A percentile compares a stretch with the other conserved stretches of the same genome.
phyloP scores from a whole-genome alignment of 2,329 filamentous ascomycete genomes.

The Drechslerella stenobrocha region DNA sequence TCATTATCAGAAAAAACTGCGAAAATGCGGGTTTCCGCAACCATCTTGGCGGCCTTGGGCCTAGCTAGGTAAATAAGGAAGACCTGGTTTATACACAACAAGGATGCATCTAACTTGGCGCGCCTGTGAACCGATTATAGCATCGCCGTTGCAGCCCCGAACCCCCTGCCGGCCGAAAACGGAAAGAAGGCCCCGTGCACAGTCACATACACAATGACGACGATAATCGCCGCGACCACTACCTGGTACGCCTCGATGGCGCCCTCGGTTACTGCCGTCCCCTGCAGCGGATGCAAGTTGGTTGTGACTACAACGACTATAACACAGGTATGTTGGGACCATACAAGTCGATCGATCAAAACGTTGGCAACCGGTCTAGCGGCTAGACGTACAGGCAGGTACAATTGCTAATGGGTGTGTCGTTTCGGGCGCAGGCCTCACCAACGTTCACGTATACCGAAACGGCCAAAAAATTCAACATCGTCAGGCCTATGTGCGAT shows the following conservation, averaged over 20 bases:
- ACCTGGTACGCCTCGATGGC: background rate
- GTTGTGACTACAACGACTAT: background rate
- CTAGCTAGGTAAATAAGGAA: background rate
- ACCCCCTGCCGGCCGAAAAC: background rate
- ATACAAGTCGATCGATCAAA: background rate
- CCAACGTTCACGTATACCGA: too few species aligned
- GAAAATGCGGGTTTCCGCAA: constrained; percentile 1
- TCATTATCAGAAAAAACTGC: too few species aligned
- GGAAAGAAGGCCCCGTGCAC: background rate
- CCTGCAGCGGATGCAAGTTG: background rate
- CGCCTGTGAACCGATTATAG: background rate
- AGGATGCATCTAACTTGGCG: background rate
- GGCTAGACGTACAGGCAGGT: background rate
- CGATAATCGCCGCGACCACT: background rate
- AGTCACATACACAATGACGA: background rate
- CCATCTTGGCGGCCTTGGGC: background rate
- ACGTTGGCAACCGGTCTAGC: background rate
- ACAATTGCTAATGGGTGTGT: too few species aligned
- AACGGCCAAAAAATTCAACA: too few species aligned
- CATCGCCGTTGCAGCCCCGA: background rate
- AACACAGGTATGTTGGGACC: background rate
- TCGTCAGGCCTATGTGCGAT: too few species aligned
- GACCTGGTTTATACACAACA: background rate
- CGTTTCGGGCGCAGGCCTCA: too few species aligned
- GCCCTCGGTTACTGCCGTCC: background rate